Conservation (phyloP, 768 basidiomycete species). For the Leucogyrophana mollusca region DNA sequence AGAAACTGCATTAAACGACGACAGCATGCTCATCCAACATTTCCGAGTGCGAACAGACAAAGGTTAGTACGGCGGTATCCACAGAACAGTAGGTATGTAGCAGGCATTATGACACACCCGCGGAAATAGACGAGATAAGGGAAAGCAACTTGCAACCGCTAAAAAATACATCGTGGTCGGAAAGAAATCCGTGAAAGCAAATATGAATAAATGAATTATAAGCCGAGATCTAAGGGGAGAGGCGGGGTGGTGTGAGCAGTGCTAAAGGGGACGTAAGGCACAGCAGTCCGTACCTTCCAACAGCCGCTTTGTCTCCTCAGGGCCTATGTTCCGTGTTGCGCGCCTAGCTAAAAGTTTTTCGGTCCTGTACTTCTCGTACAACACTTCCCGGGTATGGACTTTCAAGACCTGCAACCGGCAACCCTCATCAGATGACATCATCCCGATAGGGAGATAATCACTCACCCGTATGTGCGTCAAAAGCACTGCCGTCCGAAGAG, state of each 20-base stretch:
- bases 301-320: slow-evolving; percentile 69
- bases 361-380: slow-evolving; percentile 92
- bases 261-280: slow-evolving; percentile 24
- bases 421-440: slow-evolving; percentile 3
- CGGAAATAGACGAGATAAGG: slow-evolving; percentile 3
- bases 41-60: too few species aligned
- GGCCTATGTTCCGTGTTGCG: slow-evolving; percentile 75
- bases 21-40: too few species aligned
- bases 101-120: background rate
- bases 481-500: slow-evolving; percentile 79
- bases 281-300: slow-evolving; percentile 57
- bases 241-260: background rate
- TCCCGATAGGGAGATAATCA: slow-evolving; percentile 16
- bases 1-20: too few species aligned
- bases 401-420: slow-evolving; percentile 62
- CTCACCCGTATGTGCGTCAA: slow-evolving; percentile 84
- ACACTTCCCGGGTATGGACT: slow-evolving; percentile 78
- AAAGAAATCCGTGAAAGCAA: slow-evolving; percentile 17
- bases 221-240: slow-evolving; percentile 40
- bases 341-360: slow-evolving; percentile 87
- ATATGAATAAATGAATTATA: slow-evolving; percentile 33
- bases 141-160: slow-evolving; percentile 7
- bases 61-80: too few species aligned
- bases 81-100: background rate
- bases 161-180: slow-evolving; percentile 18